Conservation (phyloP, 768 basidiomycete species). For the Phaeotremella skinneri region DNA sequence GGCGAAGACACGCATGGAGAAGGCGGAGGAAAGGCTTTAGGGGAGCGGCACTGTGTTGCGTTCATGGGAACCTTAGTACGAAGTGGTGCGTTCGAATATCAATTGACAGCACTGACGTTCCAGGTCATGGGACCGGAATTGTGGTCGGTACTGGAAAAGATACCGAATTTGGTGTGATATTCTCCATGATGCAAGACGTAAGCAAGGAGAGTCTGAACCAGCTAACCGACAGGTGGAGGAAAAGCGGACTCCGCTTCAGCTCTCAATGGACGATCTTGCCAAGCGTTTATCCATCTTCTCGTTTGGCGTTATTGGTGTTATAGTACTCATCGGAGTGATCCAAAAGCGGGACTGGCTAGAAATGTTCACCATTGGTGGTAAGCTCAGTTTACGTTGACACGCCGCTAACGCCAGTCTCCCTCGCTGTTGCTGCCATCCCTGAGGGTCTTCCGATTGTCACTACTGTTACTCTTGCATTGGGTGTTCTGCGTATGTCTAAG, state of each 20-base stretch:
- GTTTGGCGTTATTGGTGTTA: conserved; percentile 90
- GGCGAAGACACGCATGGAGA: conserved; percentile 54
- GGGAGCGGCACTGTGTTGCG: conserved; percentile 80
- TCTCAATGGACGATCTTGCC: conserved; percentile 94
- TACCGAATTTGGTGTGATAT: conserved; percentile 94
- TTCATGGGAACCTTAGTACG: conserved; percentile 96
- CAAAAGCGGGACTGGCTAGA: conserved; percentile 88
- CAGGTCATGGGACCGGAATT: conserved; percentile 77
- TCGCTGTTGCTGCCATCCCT: conserved; percentile 97
- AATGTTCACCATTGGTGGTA: conserved; percentile 99
- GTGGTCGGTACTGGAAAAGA: conserved; percentile 80
- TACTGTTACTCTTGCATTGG: conserved; percentile 91
- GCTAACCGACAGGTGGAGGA: conserved; percentile 63
- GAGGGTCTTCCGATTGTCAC: conserved; percentile 96
- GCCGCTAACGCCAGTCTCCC: conserved; percentile 64
- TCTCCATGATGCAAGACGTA: conserved; percentile 97
- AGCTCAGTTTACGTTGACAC: conserved; percentile 36
- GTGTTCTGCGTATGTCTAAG: conserved; percentile 89
- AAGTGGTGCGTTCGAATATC: conserved; percentile 61
- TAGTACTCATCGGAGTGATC: conserved; percentile 81
- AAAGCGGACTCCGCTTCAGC: conserved; percentile 84
- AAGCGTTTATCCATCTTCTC: conserved; percentile 85
- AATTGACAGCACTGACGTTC: conserved; percentile 12
- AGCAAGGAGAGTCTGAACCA: conserved; percentile 22
- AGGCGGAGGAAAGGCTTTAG: conserved; percentile 58